Evolutionary conservation across 2,329 filamentous ascomycete species (phyloP).

Genomic region (Fusarium pseudonygamai): DNA sequence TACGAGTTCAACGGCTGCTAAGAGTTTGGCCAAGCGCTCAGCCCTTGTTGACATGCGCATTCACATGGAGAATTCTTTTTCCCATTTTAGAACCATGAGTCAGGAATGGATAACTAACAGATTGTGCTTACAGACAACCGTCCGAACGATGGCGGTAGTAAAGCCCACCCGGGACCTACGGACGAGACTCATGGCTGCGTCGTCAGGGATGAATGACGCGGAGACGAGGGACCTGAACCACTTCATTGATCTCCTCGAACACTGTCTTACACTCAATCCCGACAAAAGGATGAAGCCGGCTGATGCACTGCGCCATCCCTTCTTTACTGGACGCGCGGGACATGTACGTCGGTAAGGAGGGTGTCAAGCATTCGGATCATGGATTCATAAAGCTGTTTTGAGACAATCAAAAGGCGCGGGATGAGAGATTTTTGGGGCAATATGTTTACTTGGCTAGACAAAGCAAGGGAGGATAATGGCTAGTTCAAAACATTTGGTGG

Average conservation of each 20-base stretch:
- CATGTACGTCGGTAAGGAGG: slow-evolving; percentile 36
- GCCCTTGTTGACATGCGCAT: slow-evolving; percentile 23
- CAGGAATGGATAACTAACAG: slow-evolving; percentile 33
- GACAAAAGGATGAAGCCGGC: slow-evolving; percentile 89
- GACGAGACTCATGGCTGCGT: slow-evolving; percentile 78
- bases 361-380: slow-evolving; percentile 1
- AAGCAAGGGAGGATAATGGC: slow-evolving; percentile 21
- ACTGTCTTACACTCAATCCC: slow-evolving; percentile 88
- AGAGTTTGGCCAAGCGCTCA: slow-evolving; percentile 19
- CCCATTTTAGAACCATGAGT: slow-evolving; percentile 23
- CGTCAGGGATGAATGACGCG: slow-evolving; percentile 75
- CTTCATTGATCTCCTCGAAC: slow-evolving; percentile 88
- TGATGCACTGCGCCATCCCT: slow-evolving; percentile 89
- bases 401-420: slow-evolving; percentile 10
- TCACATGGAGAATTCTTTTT: slow-evolving; percentile 6
- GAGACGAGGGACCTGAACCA: slow-evolving; percentile 81
- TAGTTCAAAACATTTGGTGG: slow-evolving; percentile 19
- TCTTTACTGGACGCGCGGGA: slow-evolving; percentile 66
- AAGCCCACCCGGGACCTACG: slow-evolving; percentile 86
- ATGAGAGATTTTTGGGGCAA: neutral
- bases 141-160: slow-evolving; percentile 73
- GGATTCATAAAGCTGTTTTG: slow-evolving; percentile 16
- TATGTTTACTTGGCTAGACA: slow-evolving; percentile 23
- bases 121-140: slow-evolving; percentile 62
- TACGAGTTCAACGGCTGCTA: slow-evolving; percentile 30